Evolutionary conservation across 805 yeast species (phyloP).

Genomic region (Myxozyma melibiosi): DNA sequence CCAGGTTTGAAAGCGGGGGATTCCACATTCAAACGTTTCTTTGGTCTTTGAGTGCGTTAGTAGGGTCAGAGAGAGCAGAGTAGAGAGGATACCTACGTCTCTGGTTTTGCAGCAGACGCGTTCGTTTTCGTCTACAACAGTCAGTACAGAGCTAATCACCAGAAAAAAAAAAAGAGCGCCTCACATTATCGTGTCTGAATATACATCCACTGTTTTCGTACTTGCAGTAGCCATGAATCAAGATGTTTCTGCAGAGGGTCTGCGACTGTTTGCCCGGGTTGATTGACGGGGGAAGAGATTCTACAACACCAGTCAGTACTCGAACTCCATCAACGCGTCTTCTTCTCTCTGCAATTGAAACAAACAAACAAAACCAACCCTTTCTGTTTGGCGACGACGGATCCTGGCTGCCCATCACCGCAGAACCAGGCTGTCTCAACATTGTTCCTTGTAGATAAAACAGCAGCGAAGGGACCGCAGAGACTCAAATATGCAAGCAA

Average conservation of each 20-base stretch:
- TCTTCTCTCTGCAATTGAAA: not conserved
- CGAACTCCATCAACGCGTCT: not conserved
- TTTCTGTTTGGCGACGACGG: slow-evolving; percentile 13
- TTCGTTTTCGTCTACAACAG: not conserved
- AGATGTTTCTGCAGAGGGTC: slow-evolving; percentile 79
- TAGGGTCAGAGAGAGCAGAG: not conserved
- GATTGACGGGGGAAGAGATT: slow-evolving; percentile 32
- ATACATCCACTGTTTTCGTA: slow-evolving; percentile 86
- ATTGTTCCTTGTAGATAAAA: not conserved
- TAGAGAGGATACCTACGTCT: slow-evolving; percentile 7
- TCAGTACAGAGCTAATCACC: not conserved
- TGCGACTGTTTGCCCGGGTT: slow-evolving; percentile 30
- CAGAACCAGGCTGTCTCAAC: slow-evolving; percentile 16
- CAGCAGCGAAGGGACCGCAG: not conserved
- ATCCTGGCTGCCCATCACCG: slow-evolving; percentile 11
- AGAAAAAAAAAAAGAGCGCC: not conserved
- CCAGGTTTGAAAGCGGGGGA: slow-evolving; percentile 59
- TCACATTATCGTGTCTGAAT: slow-evolving; percentile 63
- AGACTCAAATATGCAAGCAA: not conserved
- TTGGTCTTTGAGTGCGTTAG: slow-evolving; percentile 35
- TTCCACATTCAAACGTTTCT: slow-evolving; percentile 56
- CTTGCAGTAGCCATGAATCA: slow-evolving; percentile 85
- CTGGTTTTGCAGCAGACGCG: slow-evolving; percentile 12
- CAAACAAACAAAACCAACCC: not conserved
- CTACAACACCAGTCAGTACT: not conserved